Evolutionary conservation across 148 eudicot species (phyloP).

Genomic region (Amaranthus cruentus): DNA sequence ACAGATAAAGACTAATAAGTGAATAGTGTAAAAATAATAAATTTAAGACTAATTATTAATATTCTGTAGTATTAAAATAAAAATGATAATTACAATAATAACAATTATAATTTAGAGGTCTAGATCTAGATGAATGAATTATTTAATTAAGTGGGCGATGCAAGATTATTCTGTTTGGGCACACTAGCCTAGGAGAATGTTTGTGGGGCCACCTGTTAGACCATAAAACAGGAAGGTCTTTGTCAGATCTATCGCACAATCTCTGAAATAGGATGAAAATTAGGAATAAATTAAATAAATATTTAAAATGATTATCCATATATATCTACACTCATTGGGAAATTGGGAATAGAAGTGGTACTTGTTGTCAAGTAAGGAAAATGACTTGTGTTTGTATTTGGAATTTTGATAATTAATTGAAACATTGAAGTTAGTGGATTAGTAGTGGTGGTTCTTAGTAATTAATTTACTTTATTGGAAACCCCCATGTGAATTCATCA

Average conservation of each 20-base stretch:
- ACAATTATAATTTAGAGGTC: not conserved
- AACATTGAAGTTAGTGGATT: not conserved
- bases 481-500: conserved; percentile 38
- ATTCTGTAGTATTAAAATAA: no score
- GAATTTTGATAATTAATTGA: not conserved
- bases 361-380: conserved; percentile 13
- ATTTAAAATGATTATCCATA: not conserved
- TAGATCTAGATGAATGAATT: conserved; percentile 25
- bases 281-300: no score
- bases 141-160: conserved; percentile 20
- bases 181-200: conserved; percentile 76
- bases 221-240: conserved; percentile 27
- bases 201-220: conserved; percentile 43
- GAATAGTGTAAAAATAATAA: no score
- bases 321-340: not conserved
- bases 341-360: not conserved
- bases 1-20: no score
- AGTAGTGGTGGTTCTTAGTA: conserved; percentile 17
- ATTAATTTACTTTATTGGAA: conserved; percentile 24
- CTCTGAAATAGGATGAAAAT: conserved; percentile 17
- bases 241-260: conserved; percentile 47
- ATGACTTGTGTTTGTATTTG: conserved; percentile 16
- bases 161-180: conserved; percentile 43
- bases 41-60: no score
- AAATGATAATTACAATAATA: no score